Percentiles rank a stretch among this genome's conserved stretches.
phyloP scores from a whole-genome alignment of 1,284 basidiomycete species.

The Coniferiporia weirii region DNA sequence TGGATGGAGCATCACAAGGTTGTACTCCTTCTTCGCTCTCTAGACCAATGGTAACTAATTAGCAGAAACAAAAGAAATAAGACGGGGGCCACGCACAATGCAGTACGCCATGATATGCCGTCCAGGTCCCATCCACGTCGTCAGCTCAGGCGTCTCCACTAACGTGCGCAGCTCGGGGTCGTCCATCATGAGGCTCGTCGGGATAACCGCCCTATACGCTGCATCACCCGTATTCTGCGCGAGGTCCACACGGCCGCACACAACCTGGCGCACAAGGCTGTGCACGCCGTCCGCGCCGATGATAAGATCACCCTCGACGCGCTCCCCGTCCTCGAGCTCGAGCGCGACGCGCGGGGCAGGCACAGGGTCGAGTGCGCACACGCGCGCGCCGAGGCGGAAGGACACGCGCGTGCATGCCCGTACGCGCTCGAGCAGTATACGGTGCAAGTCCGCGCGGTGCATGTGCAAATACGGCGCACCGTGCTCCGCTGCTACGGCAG shows the following conservation, averaged over 20 bases:
- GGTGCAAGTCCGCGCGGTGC: conserved; percentile 49
- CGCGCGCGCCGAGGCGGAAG: conserved; percentile 36
- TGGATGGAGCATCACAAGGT: conserved; percentile 39
- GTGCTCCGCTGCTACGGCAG: conserved; percentile 34
- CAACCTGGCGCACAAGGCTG: conserved; percentile 37
- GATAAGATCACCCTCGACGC: conserved; percentile 40
- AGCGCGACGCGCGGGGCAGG: conserved; percentile 24
- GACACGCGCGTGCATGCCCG: conserved; percentile 32
- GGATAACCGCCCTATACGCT: conserved; percentile 34
- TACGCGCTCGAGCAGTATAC: conserved; percentile 38
- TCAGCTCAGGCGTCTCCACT: conserved; percentile 35
- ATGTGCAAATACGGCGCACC: conserved; percentile 51
- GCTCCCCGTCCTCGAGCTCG: conserved; percentile 38
- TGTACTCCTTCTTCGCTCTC: conserved; percentile 37
- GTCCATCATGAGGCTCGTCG: conserved; percentile 27
- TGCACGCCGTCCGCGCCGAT: conserved; percentile 54
- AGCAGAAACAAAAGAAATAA: neutral
- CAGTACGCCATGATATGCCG: conserved; percentile 41
- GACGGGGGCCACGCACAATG: conserved; percentile 29
- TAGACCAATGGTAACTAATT: conserved; percentile 18
- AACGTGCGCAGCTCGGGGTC: conserved; percentile 32
- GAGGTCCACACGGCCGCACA: conserved; percentile 36
- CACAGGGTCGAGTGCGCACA: conserved; percentile 36
- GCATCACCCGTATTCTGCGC: conserved; percentile 37
- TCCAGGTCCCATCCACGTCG: conserved; percentile 42